A percentile compares a stretch with the other conserved stretches of the same genome.
These are phyloP conservation scores for Corylus avellana DNA, from an alignment of 306 rosid species.

Conservation along the genomic window DNA sequence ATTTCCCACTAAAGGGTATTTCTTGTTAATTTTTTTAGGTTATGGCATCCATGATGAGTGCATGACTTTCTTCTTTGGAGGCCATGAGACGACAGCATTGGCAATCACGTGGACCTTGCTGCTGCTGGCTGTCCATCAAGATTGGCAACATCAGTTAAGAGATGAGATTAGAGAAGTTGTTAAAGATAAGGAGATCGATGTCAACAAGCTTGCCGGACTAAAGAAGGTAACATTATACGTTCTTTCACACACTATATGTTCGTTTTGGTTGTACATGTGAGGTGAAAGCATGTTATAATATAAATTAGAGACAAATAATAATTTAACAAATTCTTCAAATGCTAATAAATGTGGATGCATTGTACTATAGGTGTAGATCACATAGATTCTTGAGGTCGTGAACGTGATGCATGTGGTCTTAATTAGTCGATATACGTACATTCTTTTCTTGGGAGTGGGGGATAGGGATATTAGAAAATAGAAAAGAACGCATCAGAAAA, in stretches of 20 bases:
- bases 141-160: slow-evolving; percentile 77
- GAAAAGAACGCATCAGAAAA: background rate
- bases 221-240: slow-evolving; percentile 53
- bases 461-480: background rate
- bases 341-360: no score
- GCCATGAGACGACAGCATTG: slow-evolving; percentile 89
- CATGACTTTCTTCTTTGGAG: slow-evolving; percentile 87
- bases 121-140: slow-evolving; percentile 62
- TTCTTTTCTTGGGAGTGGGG: background rate
- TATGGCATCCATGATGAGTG: slow-evolving; percentile 78
- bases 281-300: no score
- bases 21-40: slow-evolving; percentile 41
- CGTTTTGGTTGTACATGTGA: background rate
- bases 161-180: slow-evolving; percentile 68
- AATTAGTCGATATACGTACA: no score
- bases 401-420: no score
- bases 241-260: background rate
- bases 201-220: slow-evolving; percentile 48
- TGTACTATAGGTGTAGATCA: no score
- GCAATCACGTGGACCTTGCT: slow-evolving; percentile 85
- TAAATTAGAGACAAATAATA: no score
- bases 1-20: slow-evolving; percentile 1
- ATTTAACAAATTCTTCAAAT: no score
- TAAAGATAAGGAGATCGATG: slow-evolving; percentile 48
- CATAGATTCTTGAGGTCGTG: no score